Conservation (phyloP, 306 rosid species). For the Quercus rubra region DNA sequence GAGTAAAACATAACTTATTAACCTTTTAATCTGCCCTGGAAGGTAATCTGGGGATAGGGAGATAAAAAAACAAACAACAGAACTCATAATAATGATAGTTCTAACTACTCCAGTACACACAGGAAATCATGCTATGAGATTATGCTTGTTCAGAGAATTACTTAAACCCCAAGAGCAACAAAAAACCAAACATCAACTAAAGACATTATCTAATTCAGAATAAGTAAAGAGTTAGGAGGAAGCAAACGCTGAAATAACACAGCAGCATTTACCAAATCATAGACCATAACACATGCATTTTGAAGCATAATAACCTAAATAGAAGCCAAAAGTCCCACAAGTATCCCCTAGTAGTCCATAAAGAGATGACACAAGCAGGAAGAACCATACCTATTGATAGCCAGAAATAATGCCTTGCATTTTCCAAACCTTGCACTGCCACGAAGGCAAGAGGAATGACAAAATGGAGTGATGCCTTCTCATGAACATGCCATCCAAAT, state of each 20-base stretch:
- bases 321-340: background rate
- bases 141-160: background rate
- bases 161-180: background rate
- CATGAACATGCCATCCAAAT: conserved; percentile 99
- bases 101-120: background rate
- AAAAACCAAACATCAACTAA: background rate
- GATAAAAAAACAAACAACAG: background rate
- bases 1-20: background rate
- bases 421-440: conserved; percentile 58
- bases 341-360: background rate
- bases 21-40: background rate
- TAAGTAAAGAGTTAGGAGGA: background rate
- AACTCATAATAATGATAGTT: background rate
- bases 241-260: background rate
- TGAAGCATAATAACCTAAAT: background rate
- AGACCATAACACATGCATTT: background rate
- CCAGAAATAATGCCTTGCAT: conserved; percentile 79
- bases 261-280: background rate
- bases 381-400: conserved; percentile 64
- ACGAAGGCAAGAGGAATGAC: conserved; percentile 75
- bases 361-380: conserved; percentile 19
- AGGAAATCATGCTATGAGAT: background rate
- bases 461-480: conserved; percentile 93
- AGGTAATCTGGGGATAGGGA: background rate
- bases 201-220: background rate